Evolutionary conservation across 75 land plant genomes (phyloP).

Genomic region (Pinus tabuliformis): DNA sequence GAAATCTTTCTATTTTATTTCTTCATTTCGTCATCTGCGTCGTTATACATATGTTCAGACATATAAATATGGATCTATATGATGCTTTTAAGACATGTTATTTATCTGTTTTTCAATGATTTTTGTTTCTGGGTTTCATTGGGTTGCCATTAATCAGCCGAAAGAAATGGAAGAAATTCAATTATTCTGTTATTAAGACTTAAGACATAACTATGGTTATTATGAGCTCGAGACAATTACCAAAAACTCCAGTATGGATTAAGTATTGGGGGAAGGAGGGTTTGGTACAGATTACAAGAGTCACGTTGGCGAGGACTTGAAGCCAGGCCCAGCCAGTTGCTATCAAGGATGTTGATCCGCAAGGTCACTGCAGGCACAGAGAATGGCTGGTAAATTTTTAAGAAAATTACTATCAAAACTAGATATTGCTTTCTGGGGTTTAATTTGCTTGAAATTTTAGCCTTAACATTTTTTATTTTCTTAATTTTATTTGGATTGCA

Average conservation of each 20-base stretch:
- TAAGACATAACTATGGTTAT: constrained; percentile 15
- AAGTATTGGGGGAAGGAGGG: constrained; percentile 53
- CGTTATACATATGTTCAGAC: background rate
- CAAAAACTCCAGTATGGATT: constrained; percentile 22
- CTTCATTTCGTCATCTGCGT: background rate
- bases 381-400: constrained; percentile 57
- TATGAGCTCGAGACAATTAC: constrained; percentile 50
- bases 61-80: background rate
- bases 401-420: too few relatives aligned
- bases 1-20: background rate
- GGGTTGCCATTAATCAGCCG: background rate
- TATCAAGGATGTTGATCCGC: constrained; percentile 51
- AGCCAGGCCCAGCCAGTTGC: constrained; percentile 53
- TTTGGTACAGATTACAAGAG: constrained; percentile 66
- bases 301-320: constrained; percentile 42
- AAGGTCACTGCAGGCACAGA: constrained; percentile 52
- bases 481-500: background rate
- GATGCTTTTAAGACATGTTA: background rate
- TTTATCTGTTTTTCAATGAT: background rate
- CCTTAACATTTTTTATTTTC: background rate
- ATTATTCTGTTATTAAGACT: background rate
- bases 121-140: background rate
- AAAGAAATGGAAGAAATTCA: background rate
- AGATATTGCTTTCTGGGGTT: too few relatives aligned
- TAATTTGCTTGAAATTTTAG: background rate